A percentile compares a stretch with the other conserved stretches of the same genome.
These are phyloP conservation scores for Laguncularia racemosa DNA, from an alignment of 345 rosid species.

Conservation along the genomic window DNA sequence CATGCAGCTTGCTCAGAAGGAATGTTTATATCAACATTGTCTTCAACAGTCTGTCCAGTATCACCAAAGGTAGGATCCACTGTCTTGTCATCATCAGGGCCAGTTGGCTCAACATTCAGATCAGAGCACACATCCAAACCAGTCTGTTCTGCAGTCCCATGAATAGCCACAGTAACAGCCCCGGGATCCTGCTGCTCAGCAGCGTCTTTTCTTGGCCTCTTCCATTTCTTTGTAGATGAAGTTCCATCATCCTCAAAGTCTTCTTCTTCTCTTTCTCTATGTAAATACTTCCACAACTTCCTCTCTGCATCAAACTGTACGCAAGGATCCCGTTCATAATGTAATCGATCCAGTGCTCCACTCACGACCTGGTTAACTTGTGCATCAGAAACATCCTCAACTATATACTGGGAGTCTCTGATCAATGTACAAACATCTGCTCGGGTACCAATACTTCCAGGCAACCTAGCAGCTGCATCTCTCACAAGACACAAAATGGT, in stretches of 20 bases:
- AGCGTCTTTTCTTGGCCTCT: conserved; percentile 87
- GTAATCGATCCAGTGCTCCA: conserved; percentile 98
- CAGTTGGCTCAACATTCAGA: conserved; percentile 48
- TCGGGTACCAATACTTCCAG: conserved; percentile 98
- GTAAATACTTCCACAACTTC: conserved; percentile 96
- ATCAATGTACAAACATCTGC: conserved; percentile 99
- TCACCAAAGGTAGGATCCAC: conserved; percentile 29
- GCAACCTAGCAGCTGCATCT: conserved; percentile 97
- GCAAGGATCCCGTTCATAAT: conserved; percentile 98
- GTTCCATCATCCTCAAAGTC: conserved; percentile 99
- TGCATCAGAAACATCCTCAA: conserved; percentile 88
- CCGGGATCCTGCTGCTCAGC: conserved; percentile 78
- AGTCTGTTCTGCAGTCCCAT: conserved; percentile 47
- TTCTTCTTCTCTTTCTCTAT: conserved; percentile 96
- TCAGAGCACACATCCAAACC: conserved; percentile 65
- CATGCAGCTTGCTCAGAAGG: conserved; percentile 28
- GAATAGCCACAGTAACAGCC: conserved; percentile 58
- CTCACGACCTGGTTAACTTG: conserved; percentile 97
- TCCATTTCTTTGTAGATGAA: conserved; percentile 99
- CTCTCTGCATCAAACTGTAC: conserved; percentile 89
- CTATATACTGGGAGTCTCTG: conserved; percentile 83
- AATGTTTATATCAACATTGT: conserved; percentile 30
- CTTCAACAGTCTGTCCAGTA: conserved; percentile 46
- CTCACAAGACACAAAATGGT: conserved; percentile 96
- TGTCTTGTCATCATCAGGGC: conserved; percentile 38